Evolutionary conservation across 2,329 filamentous ascomycete species (phyloP).

Genomic region (Calonectria pseudoturangicola): DNA sequence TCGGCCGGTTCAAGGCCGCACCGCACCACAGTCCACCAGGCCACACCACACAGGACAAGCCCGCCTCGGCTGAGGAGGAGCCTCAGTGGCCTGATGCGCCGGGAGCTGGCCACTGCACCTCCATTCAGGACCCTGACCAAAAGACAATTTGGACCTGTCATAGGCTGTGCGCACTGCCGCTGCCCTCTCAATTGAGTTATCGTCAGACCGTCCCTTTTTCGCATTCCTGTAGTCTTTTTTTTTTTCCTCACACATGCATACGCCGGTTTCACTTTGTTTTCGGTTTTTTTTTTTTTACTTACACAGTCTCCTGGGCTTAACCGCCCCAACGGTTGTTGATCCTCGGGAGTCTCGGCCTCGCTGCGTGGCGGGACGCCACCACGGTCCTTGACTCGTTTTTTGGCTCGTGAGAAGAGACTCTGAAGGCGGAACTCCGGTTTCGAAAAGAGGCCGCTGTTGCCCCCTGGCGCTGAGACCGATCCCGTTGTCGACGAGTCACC

Average conservation of each 20-base stretch:
- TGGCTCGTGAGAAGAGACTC: slow-evolving; percentile 49
- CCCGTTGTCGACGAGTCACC: not conserved
- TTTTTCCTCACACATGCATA: not conserved
- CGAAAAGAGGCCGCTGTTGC: slow-evolving; percentile 39
- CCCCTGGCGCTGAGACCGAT: slow-evolving; percentile 34
- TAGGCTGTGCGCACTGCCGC: slow-evolving; percentile 29
- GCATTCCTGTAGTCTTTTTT: not conserved
- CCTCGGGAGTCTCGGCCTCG: slow-evolving; percentile 26
- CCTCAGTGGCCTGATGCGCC: slow-evolving; percentile 51
- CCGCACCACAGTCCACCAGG: slow-evolving; percentile 29
- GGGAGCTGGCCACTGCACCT: slow-evolving; percentile 30
- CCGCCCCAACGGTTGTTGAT: slow-evolving; percentile 27
- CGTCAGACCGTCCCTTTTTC: slow-evolving; percentile 9
- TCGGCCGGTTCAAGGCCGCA: slow-evolving; percentile 22
- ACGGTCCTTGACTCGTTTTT: slow-evolving; percentile 51
- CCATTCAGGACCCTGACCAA: slow-evolving; percentile 27
- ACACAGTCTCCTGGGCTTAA: slow-evolving; percentile 45
- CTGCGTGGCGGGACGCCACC: slow-evolving; percentile 22
- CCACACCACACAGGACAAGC: slow-evolving; percentile 32
- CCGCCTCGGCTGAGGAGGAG: slow-evolving; percentile 42
- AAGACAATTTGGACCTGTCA: slow-evolving; percentile 33
- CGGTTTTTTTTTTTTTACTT: slow-evolving; percentile 38
- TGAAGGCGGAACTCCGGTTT: slow-evolving; percentile 50
- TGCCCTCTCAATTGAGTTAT: slow-evolving; percentile 16
- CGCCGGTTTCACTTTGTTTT: slow-evolving; percentile 7